Evolutionary conservation across 257 asterid genomes (phyloP), one percentile per base, ranked within the genome.

Genomic region (Apocynum venetum): DNA sequence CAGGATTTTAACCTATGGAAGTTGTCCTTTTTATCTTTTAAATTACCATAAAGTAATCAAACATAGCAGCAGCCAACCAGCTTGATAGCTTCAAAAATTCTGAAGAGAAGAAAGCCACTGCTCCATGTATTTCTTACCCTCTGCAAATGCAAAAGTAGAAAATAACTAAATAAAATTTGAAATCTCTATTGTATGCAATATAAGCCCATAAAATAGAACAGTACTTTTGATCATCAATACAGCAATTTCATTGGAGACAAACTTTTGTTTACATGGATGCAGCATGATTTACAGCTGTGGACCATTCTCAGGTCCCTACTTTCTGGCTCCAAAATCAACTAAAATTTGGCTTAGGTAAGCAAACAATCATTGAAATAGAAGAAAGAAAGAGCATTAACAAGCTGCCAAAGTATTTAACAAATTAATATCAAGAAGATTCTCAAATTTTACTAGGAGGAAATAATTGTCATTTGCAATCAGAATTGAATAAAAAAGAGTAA

Each of bases 61-160:
- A 63, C 70, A 71, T 65, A 75, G 64, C 36, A 43, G 75, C 41
- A 78, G 59, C 53, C 35, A n/a, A 40, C 70, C 56, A 5, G 71
- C 47, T 41, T 19, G 46, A 78, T 59, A 80, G 84, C 87, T 84
- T 92, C 92, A 92, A 81, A 85, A 85, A n/a, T 88, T 87, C 71
- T 87, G 89, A 80, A 92, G 98, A 52, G 97, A 83, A 71, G 97
- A 87, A 75, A 94, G 91, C 97, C 96, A 94, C 82, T 85, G 91
- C 82, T 89, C 94, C 91, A 94, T 80, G 80, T 88, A 84, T 74
- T 85, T 88, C 84, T 80, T 92, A 35, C 96, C 88, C 71, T 88
- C 98, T 94, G 89, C 83, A 79, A 71, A 47, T 52, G 49, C 41
- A 72, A 70, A 72, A 60, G 43, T 10, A 68, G 36, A 67, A 31